phyloP scores from a whole-genome alignment of 768 basidiomycete genomes.

The Lyophyllum shimeji region DNA sequence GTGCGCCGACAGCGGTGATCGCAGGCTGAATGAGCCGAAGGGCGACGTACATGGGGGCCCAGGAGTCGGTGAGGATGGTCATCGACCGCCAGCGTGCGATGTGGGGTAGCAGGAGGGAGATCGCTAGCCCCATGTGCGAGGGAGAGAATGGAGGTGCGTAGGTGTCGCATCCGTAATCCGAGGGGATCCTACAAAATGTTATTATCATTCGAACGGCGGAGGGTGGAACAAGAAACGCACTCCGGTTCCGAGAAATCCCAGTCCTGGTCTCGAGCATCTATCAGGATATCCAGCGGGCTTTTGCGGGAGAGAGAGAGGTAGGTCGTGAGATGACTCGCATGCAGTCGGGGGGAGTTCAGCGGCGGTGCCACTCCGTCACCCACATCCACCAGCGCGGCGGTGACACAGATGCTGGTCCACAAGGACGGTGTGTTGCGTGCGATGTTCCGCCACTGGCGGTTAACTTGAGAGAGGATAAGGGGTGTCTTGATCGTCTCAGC shows the following conservation, averaged over 20 bases:
- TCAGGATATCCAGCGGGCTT: conserved; percentile 52
- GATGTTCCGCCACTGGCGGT: conserved; percentile 51
- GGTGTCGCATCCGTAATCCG: conserved; percentile 21
- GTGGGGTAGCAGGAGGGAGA: conserved; percentile 52
- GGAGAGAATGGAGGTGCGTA: conserved; percentile 39
- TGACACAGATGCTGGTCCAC: conserved; percentile 57
- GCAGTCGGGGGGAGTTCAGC: conserved; percentile 18
- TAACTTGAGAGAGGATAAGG: conserved; percentile 45
- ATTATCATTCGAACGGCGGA: background rate
- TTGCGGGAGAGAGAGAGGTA: conserved; percentile 48
- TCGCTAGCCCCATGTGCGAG: conserved; percentile 43
- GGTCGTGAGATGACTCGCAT: conserved; percentile 36
- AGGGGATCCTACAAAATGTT: conserved; percentile 24
- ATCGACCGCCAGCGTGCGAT: conserved; percentile 53
- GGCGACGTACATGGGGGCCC: conserved; percentile 57
- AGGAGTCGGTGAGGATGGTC: conserved; percentile 53
- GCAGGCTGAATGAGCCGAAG: conserved; percentile 42
- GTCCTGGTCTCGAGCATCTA: conserved; percentile 57
- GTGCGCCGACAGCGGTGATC: conserved; percentile 34
- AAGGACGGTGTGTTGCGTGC: conserved; percentile 47
- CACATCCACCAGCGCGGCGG: conserved; percentile 33
- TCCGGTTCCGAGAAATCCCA: conserved; percentile 58
- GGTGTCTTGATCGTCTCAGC: conserved; percentile 44
- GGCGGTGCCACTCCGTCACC: conserved; percentile 3
- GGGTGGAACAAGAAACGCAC: conserved; percentile 29